Base-by-base conservation (phyloP, 164 flowering plant species). In the Chloranthus sessilifolius region DNA sequence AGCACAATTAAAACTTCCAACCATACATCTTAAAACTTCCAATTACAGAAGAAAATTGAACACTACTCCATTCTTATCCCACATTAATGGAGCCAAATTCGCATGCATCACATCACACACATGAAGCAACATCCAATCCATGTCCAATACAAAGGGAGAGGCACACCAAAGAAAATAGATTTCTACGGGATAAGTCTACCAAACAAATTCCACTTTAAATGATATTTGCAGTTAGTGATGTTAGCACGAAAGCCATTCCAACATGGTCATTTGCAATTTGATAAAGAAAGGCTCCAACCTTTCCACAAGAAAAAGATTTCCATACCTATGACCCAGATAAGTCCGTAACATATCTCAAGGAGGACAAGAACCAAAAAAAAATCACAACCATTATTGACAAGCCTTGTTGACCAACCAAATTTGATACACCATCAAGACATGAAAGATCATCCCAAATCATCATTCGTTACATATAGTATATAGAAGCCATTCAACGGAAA, bases 401-500 rank as follows among this genome's bases (percentile, higher is more conserved):
- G 36, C 33, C 29, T 39, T n/a, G 16, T 15, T 17, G 39, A 20
- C 47, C 54, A 53, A 47, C 46, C 36, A 53, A 15, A 42, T 36
- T 44, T 38, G n/a, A n/a, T n/a, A n/a, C n/a, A n/a, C n/a, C n/a
- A n/a, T n/a, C n/a, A n/a, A n/a, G n/a, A n/a, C n/a, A n/a, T n/a
- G 24, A 47, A 30, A 29, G 47, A 20, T 38, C 46, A 41, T 34
- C 19, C 58, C 6, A 21, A 34, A 35, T 35, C 39, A 50, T 33
- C 43, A 56, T 3, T 26, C 14, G 35, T 5, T 11, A 16, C 26
- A 24, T 45, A 45, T 20, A 16, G 12, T 30, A 40, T 36, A 21
- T 49, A 23, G 53, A 52, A 41, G 33, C 46, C 58, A 47, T 35
- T 46, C 54, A 46, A 50, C 17, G 52, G 28, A 26, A 43, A 24